A percentile compares a stretch with the other conserved stretches of the same genome.
phyloP scores from a whole-genome alignment of 176 grass and related monocot species.

The Elaeis guineensis region DNA sequence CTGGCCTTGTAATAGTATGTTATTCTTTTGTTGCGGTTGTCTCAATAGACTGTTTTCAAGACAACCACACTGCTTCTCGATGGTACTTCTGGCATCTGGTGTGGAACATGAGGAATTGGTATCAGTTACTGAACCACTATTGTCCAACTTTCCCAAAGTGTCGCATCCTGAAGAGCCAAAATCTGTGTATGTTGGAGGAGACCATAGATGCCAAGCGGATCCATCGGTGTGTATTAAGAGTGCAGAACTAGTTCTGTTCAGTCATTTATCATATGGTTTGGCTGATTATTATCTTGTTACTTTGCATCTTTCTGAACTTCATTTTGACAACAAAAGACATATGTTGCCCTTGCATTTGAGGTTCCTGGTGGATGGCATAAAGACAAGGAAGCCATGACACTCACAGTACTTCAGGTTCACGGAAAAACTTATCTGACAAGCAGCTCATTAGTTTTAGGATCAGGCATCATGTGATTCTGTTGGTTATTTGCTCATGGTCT shows the following conservation, averaged over 20 bases:
- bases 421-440: constrained; percentile 1
- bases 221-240: constrained; percentile 34
- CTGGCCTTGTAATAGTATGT: constrained; percentile 11
- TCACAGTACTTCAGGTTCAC: constrained; percentile 73
- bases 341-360: constrained; percentile 87
- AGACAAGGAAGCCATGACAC: constrained; percentile 55
- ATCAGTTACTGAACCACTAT: constrained; percentile 67
- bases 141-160: constrained; percentile 60
- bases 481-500: not conserved
- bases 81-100: constrained; percentile 83
- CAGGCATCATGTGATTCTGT: constrained; percentile 2
- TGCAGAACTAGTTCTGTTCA: too few species aligned
- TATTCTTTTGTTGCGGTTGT: not conserved
- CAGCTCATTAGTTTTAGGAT: not conserved
- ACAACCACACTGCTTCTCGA: constrained; percentile 72
- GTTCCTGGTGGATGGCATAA: constrained; percentile 85
- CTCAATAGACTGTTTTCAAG: constrained; percentile 23
- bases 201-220: constrained; percentile 65
- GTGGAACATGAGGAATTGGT: constrained; percentile 73
- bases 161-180: constrained; percentile 46
- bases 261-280: too few species aligned
- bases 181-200: constrained; percentile 74
- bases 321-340: constrained; percentile 44
- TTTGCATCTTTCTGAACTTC: constrained; percentile 17
- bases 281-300: constrained; percentile 1